Evolutionary conservation across 163 green algal species (phyloP).

Genomic region (Volvox carteri): DNA sequence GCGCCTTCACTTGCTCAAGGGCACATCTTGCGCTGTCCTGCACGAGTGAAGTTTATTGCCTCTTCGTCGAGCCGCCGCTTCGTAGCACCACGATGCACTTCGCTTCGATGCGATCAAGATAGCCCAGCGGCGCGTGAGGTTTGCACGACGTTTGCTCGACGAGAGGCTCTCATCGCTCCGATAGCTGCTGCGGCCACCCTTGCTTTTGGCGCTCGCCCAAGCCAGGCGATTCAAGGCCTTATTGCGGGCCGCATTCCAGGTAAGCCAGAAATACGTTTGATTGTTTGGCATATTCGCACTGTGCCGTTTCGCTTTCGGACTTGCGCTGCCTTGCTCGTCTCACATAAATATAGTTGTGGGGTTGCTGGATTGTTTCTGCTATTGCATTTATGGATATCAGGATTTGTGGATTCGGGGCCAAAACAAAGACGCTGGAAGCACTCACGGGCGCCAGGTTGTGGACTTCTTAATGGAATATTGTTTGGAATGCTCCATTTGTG

Average conservation of each 20-base stretch:
- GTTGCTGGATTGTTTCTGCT: no score
- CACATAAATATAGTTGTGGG: no score
- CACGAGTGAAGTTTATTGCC: background rate
- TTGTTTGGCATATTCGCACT: no score
- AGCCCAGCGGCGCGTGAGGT: background rate
- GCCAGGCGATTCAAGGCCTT: conserved; percentile 80
- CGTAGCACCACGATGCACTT: background rate
- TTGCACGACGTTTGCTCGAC: background rate
- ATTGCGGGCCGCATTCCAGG: conserved; percentile 89
- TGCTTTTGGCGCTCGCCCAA: background rate
- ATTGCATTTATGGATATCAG: background rate
- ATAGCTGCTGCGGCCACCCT: background rate
- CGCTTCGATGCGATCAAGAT: background rate
- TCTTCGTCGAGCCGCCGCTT: background rate
- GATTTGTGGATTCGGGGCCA: background rate
- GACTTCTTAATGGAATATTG: no score
- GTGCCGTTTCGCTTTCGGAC: no score
- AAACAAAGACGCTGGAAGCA: background rate
- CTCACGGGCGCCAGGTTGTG: no score
- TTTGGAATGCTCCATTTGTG: no score
- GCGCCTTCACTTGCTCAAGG: background rate
- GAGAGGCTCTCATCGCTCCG: conserved; percentile 12
- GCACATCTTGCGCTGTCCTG: background rate
- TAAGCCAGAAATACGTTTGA: background rate
- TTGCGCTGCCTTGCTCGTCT: no score